A percentile compares a stretch with the other conserved stretches of the same genome.
These are phyloP conservation scores for Letharia columbiana DNA, from an alignment of 495 filamentous ascomycete species.

Conservation along the genomic window DNA sequence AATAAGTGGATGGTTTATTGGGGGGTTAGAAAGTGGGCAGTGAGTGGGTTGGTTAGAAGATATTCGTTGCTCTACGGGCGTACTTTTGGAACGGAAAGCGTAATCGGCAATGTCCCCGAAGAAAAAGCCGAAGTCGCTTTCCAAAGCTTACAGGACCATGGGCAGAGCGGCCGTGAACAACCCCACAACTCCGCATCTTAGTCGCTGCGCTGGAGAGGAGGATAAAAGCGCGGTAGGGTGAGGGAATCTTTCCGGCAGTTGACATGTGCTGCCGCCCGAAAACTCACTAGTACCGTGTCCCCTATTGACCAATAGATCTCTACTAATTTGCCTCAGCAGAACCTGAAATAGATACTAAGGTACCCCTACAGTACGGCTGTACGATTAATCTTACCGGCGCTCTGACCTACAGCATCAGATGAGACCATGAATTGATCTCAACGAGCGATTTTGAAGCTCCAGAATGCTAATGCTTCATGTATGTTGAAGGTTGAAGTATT, in stretches of 20 bases:
- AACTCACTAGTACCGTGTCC: too few species aligned
- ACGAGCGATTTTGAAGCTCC: not conserved
- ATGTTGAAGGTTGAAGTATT: not conserved
- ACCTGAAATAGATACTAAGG: too few species aligned
- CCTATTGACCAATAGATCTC: too few species aligned
- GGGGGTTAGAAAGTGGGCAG: not conserved
- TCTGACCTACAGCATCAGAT: too few species aligned
- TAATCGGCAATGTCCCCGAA: not conserved
- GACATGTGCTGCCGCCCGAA: not conserved
- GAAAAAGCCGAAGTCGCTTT: not conserved
- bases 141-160: not conserved
- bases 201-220: not conserved
- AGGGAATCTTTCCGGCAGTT: not conserved
- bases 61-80: not conserved
- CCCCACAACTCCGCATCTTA: not conserved
- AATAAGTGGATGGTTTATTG: not conserved
- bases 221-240: not conserved
- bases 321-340: too few species aligned
- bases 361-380: too few species aligned
- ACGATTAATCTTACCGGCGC: too few species aligned
- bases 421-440: not conserved
- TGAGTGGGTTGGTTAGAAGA: not conserved
- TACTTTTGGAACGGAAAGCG: not conserved
- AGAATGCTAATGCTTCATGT: not conserved
- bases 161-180: not conserved